Evolutionary conservation across 2,329 filamentous ascomycete species (phyloP).

Genomic region (Xylariaceae sp.): DNA sequence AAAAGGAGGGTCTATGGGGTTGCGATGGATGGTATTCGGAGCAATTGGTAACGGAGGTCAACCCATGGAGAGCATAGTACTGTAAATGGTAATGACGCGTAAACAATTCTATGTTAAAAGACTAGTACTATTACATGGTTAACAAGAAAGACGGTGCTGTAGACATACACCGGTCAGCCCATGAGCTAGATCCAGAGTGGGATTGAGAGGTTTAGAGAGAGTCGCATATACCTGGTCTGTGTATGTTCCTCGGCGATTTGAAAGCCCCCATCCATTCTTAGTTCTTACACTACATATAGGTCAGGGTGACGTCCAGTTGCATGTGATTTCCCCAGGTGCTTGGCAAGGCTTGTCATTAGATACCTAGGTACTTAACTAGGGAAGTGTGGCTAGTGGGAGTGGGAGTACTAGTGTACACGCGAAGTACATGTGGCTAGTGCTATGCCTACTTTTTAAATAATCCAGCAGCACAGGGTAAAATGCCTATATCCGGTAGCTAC

Average conservation of each 20-base stretch:
- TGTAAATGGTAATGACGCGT: slow-evolving; percentile 6
- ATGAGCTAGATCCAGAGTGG: slow-evolving; percentile 1
- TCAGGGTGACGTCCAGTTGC: slow-evolving; percentile 39
- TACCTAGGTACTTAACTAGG: too few relatives aligned
- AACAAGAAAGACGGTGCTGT: slow-evolving; percentile 3
- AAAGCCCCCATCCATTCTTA: slow-evolving; percentile 24
- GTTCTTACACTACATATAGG: slow-evolving; percentile 7
- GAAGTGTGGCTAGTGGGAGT: slow-evolving; percentile 20
- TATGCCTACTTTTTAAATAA: neutral
- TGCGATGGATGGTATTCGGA: neutral
- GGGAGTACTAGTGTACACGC: too few relatives aligned
- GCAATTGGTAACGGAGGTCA: slow-evolving; percentile 16
- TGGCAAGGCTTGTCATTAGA: too few relatives aligned
- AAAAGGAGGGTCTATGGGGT: neutral
- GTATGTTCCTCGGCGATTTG: slow-evolving; percentile 39
- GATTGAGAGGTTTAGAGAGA: slow-evolving; percentile 14
- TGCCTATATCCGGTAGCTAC: slow-evolving; percentile 2
- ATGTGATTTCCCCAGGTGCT: slow-evolving; percentile 37
- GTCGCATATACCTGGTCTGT: neutral
- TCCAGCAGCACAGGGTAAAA: neutral
- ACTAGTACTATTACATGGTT: slow-evolving; percentile 35
- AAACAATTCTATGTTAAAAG: slow-evolving; percentile 15
- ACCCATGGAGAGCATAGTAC: slow-evolving; percentile 27
- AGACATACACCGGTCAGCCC: neutral
- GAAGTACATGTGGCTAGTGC: too few relatives aligned